A percentile compares a stretch with the other conserved stretches of the same genome.
Evolutionary conservation across 768 basidiomycete genomes (phyloP).

Genomic region (Panaeolus cyanescens): DNA sequence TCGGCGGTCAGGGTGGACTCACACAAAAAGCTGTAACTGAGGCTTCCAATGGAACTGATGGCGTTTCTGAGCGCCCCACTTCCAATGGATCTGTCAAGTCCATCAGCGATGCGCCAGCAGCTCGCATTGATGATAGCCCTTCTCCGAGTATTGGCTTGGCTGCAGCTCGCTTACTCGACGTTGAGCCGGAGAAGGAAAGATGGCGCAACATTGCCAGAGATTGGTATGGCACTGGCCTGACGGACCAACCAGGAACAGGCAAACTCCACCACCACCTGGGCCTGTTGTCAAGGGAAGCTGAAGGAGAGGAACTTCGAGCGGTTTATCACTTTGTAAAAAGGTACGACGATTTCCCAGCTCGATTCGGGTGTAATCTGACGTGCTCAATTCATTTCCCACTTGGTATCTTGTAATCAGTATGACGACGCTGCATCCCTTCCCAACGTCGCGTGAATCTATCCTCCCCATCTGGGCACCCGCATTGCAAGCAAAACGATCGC

Average conservation of each 20-base stretch:
- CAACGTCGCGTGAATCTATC: conserved; percentile 87
- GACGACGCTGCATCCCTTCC: conserved; percentile 88
- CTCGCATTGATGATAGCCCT: conserved; percentile 64
- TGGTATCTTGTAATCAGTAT: conserved; percentile 52
- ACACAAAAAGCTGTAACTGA: conserved; percentile 59
- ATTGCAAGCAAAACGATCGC: conserved; percentile 70
- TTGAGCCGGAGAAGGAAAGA: conserved; percentile 89
- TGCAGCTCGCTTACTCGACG: conserved; percentile 78
- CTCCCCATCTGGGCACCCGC: conserved; percentile 84
- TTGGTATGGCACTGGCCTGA: conserved; percentile 89
- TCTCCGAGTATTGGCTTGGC: conserved; percentile 83
- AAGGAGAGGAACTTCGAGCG: conserved; percentile 78
- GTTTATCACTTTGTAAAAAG: conserved; percentile 96
- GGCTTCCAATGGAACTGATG: conserved; percentile 29
- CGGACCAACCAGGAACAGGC: conserved; percentile 91
- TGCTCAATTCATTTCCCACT: not conserved
- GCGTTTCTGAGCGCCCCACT: conserved; percentile 15
- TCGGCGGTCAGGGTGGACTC: conserved; percentile 43
- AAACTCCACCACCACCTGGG: conserved; percentile 95
- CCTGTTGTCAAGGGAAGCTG: conserved; percentile 79
- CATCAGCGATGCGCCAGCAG: conserved; percentile 49
- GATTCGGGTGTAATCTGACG: not conserved
- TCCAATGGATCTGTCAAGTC: conserved; percentile 35
- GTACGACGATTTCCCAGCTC: conserved; percentile 41
- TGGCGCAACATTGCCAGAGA: conserved; percentile 90